Base-by-base conservation (phyloP, 441 rosid species). In the Eutrema salsugineum region DNA sequence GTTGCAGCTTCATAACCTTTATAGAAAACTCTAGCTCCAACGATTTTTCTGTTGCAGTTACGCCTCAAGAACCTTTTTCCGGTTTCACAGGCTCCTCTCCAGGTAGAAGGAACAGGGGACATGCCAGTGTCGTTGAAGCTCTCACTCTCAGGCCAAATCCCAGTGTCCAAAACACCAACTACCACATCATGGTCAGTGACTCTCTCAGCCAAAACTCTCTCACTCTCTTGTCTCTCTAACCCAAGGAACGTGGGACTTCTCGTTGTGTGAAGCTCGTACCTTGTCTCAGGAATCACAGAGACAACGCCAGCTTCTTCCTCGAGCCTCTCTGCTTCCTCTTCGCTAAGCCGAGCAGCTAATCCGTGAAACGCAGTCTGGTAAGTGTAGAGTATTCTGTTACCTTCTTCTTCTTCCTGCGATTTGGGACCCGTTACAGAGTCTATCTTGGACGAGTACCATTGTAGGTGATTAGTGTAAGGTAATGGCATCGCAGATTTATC, bases 401-500 rank as follows among this genome's bases (percentile, higher is more conserved):
- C 53, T 47, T 47, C 57, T 43, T 35, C 44, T 28, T 72, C 82
- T 12, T 70, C 71, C 2, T 66, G 87, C 22, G 72, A 61, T 16
- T 38, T 67, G 60, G 71, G 55, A 50, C 65, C 57, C 30, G 80
- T 70, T 5, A 84, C 85, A 10, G 95, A 86, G 63, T 81, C 63
- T 22, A 94, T 70, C 72, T 80, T 86, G 0, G 91, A 88, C 7
- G 88, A 78, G 84, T 89, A 94, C 98, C 98, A 94, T 28, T 94
- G 83, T 3, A 82, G 78, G 75, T 88, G 92, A 50, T 33, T 43
- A 28, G 86, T 70, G 77, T 84, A 86, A 39, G 90, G 72, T 20
- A 42, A 80, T 7, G 97, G 99, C 95, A 77, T 91, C 12, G 91
- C 90, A 32, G 84, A 77, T 78, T 79, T 94, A 59, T 94, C 97